Evolutionary conservation across 768 basidiomycete species (phyloP).

Genomic region (Steccherinum ochraceum): DNA sequence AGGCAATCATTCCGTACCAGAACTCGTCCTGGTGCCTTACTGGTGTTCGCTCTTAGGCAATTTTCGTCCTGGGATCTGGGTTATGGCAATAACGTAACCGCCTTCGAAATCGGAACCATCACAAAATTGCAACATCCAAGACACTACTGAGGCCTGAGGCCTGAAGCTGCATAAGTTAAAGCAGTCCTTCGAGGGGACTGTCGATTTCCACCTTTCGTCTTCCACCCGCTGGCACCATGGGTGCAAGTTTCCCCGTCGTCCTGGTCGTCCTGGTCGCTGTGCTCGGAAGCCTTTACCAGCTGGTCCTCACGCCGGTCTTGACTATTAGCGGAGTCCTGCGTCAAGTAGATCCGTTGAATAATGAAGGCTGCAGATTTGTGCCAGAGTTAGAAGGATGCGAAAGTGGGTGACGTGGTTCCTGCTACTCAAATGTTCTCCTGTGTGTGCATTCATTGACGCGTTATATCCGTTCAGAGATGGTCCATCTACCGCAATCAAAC

Average conservation of each 20-base stretch:
- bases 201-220: no score
- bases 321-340: not conserved
- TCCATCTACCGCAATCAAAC: conserved; percentile 52
- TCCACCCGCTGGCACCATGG: no score
- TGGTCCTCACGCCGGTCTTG: not conserved
- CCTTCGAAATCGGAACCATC: no score
- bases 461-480: conserved; percentile 43
- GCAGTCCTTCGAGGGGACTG: no score
- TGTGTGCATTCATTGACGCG: not conserved
- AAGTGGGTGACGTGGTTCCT: not conserved
- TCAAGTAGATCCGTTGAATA: not conserved
- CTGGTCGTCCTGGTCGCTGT: not conserved
- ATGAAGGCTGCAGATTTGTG: not conserved
- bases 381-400: not conserved
- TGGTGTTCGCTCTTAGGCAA: no score
- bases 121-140: no score
- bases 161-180: no score
- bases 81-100: no score
- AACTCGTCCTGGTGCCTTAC: no score
- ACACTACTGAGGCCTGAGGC: no score
- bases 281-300: not conserved
- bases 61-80: no score
- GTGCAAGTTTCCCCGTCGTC: not conserved
- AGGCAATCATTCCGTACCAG: no score
- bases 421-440: not conserved